These are phyloP conservation scores for Sicyos baderoa DNA, from an alignment of 306 rosid genomes.

Conservation along the genomic window DNA sequence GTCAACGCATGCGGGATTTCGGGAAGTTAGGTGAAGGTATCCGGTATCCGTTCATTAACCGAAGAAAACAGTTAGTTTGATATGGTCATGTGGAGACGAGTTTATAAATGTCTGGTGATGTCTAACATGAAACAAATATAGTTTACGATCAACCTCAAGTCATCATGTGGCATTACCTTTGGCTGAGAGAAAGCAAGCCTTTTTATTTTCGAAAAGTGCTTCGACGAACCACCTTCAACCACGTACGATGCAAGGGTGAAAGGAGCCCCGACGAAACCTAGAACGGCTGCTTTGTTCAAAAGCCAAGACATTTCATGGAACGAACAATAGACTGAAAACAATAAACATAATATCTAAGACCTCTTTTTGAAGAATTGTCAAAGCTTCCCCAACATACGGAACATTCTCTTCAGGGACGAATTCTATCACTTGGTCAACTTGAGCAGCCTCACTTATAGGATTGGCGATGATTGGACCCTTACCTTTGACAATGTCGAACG, in stretches of 20 bases:
- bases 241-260: conserved; percentile 93
- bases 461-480: conserved; percentile 83
- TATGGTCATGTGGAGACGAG: neutral
- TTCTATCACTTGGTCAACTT: conserved; percentile 70
- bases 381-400: conserved; percentile 93
- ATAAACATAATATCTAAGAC: conserved; percentile 26
- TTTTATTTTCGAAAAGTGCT: conserved; percentile 84
- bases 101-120: neutral
- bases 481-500: conserved; percentile 95
- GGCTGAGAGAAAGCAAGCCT: conserved; percentile 82
- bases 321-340: neutral
- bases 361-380: conserved; percentile 76
- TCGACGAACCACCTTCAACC: conserved; percentile 97
- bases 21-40: too few relatives aligned
- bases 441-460: conserved; percentile 52
- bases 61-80: too few relatives aligned
- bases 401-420: conserved; percentile 86
- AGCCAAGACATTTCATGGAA: neutral
- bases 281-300: conserved; percentile 62
- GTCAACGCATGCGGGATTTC: too few relatives aligned
- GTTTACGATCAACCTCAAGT: neutral
- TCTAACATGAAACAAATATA: neutral
- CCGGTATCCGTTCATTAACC: too few relatives aligned
- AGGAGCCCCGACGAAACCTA: conserved; percentile 97
- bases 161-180: conserved; percentile 28